A percentile compares a stretch with the other conserved stretches of the same genome.
Evolutionary conservation across 163 green algal species (phyloP).

Genomic region (Smithsoniella earleae): DNA sequence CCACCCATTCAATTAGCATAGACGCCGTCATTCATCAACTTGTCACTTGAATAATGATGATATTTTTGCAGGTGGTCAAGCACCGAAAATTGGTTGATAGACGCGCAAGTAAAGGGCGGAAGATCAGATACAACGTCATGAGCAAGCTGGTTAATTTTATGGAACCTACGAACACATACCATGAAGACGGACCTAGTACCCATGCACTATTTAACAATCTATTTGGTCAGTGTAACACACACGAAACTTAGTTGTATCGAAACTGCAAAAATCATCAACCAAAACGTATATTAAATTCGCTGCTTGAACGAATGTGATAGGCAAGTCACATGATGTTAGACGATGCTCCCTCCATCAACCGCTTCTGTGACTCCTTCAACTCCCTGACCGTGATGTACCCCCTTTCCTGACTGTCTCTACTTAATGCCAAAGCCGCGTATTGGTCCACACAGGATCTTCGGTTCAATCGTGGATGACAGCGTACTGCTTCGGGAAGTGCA

Average conservation of each 20-base stretch:
- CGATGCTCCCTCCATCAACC: neutral
- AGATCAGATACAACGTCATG: constrained; percentile 66
- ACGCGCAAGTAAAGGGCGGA: constrained; percentile 79
- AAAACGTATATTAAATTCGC: neutral
- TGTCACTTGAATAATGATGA: neutral
- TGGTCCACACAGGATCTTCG: too few species aligned
- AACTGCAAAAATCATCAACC: neutral
- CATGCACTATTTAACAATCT: constrained; percentile 75
- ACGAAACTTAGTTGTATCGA: neutral
- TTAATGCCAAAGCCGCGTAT: too few species aligned
- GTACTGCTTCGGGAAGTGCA: too few species aligned
- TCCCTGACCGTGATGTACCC: constrained; percentile 8
- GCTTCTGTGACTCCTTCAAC: neutral
- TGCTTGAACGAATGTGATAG: neutral
- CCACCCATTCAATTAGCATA: too few species aligned
- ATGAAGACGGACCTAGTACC: constrained; percentile 53
- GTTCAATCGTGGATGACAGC: too few species aligned
- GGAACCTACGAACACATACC: constrained; percentile 44
- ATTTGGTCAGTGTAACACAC: too few species aligned
- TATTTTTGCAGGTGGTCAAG: constrained; percentile 46
- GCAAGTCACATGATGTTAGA: neutral
- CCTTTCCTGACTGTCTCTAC: too few species aligned
- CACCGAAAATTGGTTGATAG: constrained; percentile 73
- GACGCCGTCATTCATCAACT: too few species aligned
- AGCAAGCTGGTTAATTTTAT: constrained; percentile 90